These are phyloP conservation scores for Metarhizium rileyi DNA, from an alignment of 2,329 filamentous ascomycete species.

Conservation along the genomic window DNA sequence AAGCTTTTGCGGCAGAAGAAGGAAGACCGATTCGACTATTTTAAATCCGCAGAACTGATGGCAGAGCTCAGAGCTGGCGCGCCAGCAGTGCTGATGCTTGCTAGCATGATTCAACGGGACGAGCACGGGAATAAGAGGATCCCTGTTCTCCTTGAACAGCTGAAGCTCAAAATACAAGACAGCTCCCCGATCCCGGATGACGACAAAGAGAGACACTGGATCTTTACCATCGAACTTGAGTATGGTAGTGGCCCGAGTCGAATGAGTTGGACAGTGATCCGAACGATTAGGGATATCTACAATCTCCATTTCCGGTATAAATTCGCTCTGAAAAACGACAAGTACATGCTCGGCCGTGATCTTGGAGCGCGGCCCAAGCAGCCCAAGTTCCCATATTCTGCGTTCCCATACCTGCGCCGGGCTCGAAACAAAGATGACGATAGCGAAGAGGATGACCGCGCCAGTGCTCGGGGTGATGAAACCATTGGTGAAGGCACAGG, in stretches of 20 bases:
- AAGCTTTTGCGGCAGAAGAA: conserved; percentile 72
- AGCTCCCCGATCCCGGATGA: conserved; percentile 59
- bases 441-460: conserved; percentile 62
- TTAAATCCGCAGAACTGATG: conserved; percentile 93
- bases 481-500: conserved; percentile 43
- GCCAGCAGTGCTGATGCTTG: conserved; percentile 85
- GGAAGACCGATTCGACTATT: conserved; percentile 81
- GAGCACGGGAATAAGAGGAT: conserved; percentile 94
- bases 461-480: conserved; percentile 28
- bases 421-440: conserved; percentile 71
- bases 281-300: conserved; percentile 80
- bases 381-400: conserved; percentile 79
- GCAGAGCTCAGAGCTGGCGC: conserved; percentile 88
- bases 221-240: conserved; percentile 87
- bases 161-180: conserved; percentile 80
- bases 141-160: conserved; percentile 86
- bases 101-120: conserved; percentile 95
- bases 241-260: conserved; percentile 92
- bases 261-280: conserved; percentile 92
- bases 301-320: conserved; percentile 94
- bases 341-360: conserved; percentile 63
- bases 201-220: conserved; percentile 60
- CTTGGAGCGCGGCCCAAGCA: conserved; percentile 64
- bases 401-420: conserved; percentile 80
- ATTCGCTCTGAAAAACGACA: conserved; percentile 72